phyloP scores from a whole-genome alignment of 345 rosid species.

The Rhodamnia rubescens region DNA sequence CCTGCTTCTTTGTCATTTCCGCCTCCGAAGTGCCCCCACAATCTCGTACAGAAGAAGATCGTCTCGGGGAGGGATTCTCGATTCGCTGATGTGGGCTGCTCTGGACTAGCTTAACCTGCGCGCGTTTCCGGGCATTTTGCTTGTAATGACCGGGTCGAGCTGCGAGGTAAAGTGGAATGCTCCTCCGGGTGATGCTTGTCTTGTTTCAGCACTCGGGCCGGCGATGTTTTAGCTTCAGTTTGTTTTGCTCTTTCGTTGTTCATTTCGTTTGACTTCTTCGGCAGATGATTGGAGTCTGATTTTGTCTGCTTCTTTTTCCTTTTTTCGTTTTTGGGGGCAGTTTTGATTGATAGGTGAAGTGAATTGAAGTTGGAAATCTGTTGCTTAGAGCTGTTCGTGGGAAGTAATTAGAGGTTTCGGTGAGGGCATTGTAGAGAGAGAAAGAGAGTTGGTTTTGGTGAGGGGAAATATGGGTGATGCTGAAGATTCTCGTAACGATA shows the following conservation, averaged over 20 bases:
- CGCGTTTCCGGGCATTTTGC: background rate
- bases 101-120: background rate
- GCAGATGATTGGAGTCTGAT: background rate
- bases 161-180: background rate
- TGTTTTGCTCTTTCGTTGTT: background rate
- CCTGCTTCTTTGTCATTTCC: conserved; percentile 19
- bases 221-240: background rate
- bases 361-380: background rate
- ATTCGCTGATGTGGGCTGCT: background rate
- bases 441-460: background rate
- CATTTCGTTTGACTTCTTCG: background rate
- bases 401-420: background rate
- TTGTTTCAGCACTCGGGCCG: no score
- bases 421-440: background rate
- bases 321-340: background rate
- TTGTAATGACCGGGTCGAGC: background rate
- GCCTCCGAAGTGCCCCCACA: background rate
- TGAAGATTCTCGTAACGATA: conserved; percentile 43
- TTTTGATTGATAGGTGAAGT: background rate
- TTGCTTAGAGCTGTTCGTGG: background rate
- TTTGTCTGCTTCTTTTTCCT: background rate
- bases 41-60: background rate
- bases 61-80: background rate
- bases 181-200: background rate
- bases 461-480: conserved; percentile 48